Conservation (phyloP, 768 basidiomycete genomes). For the Boletus sp. region DNA sequence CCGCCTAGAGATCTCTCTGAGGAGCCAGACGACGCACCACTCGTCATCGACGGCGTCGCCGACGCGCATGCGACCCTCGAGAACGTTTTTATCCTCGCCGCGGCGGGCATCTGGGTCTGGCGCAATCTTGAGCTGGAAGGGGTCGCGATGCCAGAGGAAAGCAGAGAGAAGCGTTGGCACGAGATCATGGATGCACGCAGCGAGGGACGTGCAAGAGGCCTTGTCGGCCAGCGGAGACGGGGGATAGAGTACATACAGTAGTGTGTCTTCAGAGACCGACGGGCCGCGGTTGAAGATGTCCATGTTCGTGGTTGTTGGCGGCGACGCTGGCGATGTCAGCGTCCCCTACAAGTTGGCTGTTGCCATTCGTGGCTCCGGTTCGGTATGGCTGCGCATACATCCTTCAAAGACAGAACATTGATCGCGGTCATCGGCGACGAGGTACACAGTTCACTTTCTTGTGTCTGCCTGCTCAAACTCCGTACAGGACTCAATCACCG, state of each 20-base stretch:
- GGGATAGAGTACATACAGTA: conserved; percentile 74
- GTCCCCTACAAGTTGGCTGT: not conserved
- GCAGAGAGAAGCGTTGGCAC: conserved; percentile 52
- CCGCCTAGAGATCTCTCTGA: conserved; percentile 68
- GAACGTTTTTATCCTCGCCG: conserved; percentile 43
- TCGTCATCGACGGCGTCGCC: conserved; percentile 99
- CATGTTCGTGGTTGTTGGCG: conserved; percentile 32
- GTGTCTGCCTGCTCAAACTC: conserved; percentile 8
- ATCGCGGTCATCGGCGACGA: conserved; percentile 98
- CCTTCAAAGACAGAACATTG: conserved; percentile 79
- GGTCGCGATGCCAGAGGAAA: conserved; percentile 82
- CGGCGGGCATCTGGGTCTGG: conserved; percentile 37
- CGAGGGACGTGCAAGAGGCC: conserved; percentile 59
- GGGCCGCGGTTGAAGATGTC: conserved; percentile 75
- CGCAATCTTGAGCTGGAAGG: conserved; percentile 73
- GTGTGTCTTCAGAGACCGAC: conserved; percentile 80
- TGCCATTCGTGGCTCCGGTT: conserved; percentile 17
- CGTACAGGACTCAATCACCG: conserved; percentile 91
- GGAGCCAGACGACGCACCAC: conserved; percentile 91
- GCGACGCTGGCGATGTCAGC: not conserved
- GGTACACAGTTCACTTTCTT: conserved; percentile 40
- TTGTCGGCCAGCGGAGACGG: conserved; percentile 51
- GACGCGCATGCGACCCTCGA: conserved; percentile 85
- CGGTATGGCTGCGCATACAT: conserved; percentile 48
- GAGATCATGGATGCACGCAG: conserved; percentile 59